Conservation (phyloP, 2,329 filamentous ascomycete species). For the Teratosphaeria nubilosa region DNA sequence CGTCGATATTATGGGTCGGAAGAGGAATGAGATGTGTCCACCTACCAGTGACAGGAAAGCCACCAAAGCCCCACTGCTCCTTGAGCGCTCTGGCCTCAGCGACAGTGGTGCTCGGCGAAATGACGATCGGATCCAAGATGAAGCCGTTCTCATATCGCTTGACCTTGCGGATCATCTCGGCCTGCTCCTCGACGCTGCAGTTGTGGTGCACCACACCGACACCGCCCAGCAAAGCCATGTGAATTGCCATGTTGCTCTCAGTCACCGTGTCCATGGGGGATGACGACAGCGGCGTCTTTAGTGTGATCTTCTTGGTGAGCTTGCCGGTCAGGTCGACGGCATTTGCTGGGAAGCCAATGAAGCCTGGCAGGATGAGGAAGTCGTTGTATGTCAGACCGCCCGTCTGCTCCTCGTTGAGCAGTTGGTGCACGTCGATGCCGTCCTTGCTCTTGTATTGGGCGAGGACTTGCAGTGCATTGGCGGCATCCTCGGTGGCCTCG, state of each 20-base stretch:
- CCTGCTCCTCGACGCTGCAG: conserved; percentile 93
- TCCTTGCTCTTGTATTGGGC: conserved; percentile 58
- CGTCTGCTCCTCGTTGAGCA: conserved; percentile 84
- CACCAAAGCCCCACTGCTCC: conserved; percentile 97
- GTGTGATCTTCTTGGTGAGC: conserved; percentile 85
- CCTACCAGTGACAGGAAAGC: conserved; percentile 97
- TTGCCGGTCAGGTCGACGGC: conserved; percentile 81
- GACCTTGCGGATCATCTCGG: conserved; percentile 97
- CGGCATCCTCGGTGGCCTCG: conserved; percentile 13
- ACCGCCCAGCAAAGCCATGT: conserved; percentile 82
- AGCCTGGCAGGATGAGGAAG: conserved; percentile 91
- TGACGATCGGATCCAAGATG: conserved; percentile 90
- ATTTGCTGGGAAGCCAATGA: conserved; percentile 94
- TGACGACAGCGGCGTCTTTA: conserved; percentile 95
- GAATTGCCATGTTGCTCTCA: conserved; percentile 98
- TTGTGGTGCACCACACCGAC: conserved; percentile 98
- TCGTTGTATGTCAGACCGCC: conserved; percentile 88
- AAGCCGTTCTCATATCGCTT: conserved; percentile 99
- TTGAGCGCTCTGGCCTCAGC: conserved; percentile 85
- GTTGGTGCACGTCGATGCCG: conserved; percentile 75
- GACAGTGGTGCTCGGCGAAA: conserved; percentile 77
- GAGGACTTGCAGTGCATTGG: conserved; percentile 62
- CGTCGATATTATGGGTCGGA: conserved; percentile 15
- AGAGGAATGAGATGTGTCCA: conserved; percentile 27
- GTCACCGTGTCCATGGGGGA: conserved; percentile 99